Evolutionary conservation across 2,329 filamentous ascomycete genomes (phyloP), one percentile per base, ranked within the genome.

Genomic region (Byssothecium circinans): DNA sequence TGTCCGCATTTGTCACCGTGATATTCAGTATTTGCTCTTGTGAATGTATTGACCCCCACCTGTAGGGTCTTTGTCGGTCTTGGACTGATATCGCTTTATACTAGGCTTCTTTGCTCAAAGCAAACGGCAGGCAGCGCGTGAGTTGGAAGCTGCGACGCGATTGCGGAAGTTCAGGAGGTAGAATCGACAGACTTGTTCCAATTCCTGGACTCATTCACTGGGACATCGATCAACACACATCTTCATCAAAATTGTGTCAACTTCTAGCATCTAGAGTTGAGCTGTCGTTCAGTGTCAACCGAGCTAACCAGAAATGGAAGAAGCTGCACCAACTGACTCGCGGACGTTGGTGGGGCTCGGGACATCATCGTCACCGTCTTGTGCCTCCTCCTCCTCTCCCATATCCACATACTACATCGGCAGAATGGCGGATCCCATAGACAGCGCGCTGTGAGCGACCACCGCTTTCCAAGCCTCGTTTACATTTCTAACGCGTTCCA

Each of bases 401-500:
- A 15, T 29, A 27, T 25, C 40, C 40, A 40, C 52, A 25, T 32
- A 43, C 41, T 45, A 37, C 42, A 54, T 43, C 35, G 39, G 44
- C 44, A 65, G 36, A 47, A 71, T 71, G 68, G 60, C 63, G 39
- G 68, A 71, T 48, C 67, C 67, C 14, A 68, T 71, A 56, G 87
- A 91, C 72, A 88, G 85, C 67, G 87, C 87, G 47, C 83, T 90
- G 87, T 89, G 79, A 72, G 84, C 34, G 40, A 8, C 11, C 20
- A 32, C 10, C 43, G 22, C 8, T 19, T 23, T 22, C 12, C 25
- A 15, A 25, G 2, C 18, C n/a, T 25, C 4, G 17, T 4, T 4
- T 7, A 5, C 8, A 19, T 14, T n/a, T 22, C 35, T 38, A 14
- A 41, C 25, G 46, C 6, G 14, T 33, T 34, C 15, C 17, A 97